Base-by-base conservation (phyloP, 164 flowering plant genomes). In the Aristolochia californica region DNA sequence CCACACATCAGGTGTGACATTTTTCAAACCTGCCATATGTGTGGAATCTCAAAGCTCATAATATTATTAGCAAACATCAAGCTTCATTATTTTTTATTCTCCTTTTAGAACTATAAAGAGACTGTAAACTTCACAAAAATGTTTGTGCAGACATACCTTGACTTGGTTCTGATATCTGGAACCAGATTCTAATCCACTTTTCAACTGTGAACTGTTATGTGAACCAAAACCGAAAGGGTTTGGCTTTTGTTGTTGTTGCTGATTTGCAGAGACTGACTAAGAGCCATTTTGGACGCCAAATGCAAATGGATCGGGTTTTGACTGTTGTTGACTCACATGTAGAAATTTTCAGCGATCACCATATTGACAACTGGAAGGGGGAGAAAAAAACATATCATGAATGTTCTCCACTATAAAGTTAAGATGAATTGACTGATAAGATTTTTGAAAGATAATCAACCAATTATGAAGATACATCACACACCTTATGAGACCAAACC, bases 271-370 rank as follows among this genome's bases (percentile, higher is more conserved):
- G 56, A 70, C 74, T 49, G 67, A 66, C 12, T 58, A 56, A 15
- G 49, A 59, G 38, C 64, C 63, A 66, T 38, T 59, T 65, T 77
- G 79, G 11, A 17, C 47, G 1, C 81, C 87, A 67, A 77, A 79
- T 44, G 83, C 90, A 75, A 73, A 78, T 24, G 64, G 59, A 66
- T 71, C 78, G 10, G 77, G 47, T 43, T 72, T 72, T 25, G 62
- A 59, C 53, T 70, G 87, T 47, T 81, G 87, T 56, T 68, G 80
- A 57, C 55, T 71, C 20, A 43, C 78, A 51, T 89, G 95, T 52
- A 77, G 69, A 70, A 71, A 84, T 64, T 73, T 86, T 66, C 95
- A 86, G 30, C 79, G 62, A 7, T 72, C 88, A 13, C 95, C 97
- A 66, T 64, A 86, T 26, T 65, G 79, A 67, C 97, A 89, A 55